Evolutionary conservation across 371 early-diverging fungal genomes (phyloP).

Genomic region (Dichotomocladium elegans): DNA sequence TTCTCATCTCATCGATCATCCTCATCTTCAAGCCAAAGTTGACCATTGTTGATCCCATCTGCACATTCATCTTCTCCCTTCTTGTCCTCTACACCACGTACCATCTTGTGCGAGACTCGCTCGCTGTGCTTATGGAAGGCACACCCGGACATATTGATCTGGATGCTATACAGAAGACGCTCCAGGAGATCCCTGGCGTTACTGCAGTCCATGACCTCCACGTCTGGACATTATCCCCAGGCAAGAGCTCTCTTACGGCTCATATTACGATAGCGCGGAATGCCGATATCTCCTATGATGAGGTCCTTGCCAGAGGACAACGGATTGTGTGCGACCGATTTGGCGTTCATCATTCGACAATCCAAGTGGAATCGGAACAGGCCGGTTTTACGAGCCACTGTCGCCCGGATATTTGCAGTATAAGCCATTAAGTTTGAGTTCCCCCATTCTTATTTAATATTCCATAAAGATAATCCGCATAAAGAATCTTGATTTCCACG

Average conservation of each 20-base stretch:
- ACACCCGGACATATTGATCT: constrained; percentile 65
- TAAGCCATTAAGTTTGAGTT: too few relatives aligned
- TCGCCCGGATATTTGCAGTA: constrained; percentile 19
- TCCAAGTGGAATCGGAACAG: constrained; percentile 64
- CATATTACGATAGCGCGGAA: constrained; percentile 34
- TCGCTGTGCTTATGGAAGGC: constrained; percentile 77
- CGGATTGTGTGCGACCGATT: constrained; percentile 59
- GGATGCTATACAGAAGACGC: constrained; percentile 49
- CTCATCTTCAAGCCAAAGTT: constrained; percentile 65
- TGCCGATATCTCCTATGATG: constrained; percentile 33
- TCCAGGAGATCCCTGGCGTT: constrained; percentile 58
- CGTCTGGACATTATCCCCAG: constrained; percentile 74
- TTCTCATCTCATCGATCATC: constrained; percentile 76
- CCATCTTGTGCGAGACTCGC: constrained; percentile 56
- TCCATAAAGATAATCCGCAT: too few relatives aligned
- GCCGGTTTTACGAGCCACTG: constrained; percentile 22
- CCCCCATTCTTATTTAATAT: too few relatives aligned
- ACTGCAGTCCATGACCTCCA: constrained; percentile 69
- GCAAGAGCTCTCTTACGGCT: constrained; percentile 54
- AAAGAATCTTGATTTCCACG: too few relatives aligned
- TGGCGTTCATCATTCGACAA: constrained; percentile 69
- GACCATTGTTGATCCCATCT: constrained; percentile 79
- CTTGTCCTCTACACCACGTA: constrained; percentile 77
- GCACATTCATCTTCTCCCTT: constrained; percentile 82
- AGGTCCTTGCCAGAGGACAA: constrained; percentile 56